A percentile compares a stretch with the other conserved stretches of the same genome.
Conservation (phyloP, 2,329 filamentous ascomycete species). For the Epichloe baconii region DNA sequence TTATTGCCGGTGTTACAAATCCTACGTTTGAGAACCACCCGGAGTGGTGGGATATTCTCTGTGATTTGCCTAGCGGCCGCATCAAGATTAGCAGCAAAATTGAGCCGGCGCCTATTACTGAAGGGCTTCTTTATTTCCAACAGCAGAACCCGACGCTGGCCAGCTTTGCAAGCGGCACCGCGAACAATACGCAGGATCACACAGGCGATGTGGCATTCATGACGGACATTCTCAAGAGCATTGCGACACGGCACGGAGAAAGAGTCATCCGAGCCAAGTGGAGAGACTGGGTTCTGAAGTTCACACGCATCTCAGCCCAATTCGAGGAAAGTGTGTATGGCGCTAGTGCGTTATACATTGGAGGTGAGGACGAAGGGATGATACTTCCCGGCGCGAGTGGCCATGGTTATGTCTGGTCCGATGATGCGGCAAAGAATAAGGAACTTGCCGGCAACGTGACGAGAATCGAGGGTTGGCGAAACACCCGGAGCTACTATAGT, state of each 20-base stretch:
- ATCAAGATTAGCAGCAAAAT: constrained; percentile 91
- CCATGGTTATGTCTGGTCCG: constrained; percentile 91
- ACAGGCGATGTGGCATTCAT: constrained; percentile 87
- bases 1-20: constrained; percentile 96
- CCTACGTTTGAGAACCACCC: constrained; percentile 89
- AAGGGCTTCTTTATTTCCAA: constrained; percentile 79
- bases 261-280: constrained; percentile 84
- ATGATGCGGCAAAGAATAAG: constrained; percentile 65
- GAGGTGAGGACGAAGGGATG: constrained; percentile 55
- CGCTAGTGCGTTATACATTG: constrained; percentile 77
- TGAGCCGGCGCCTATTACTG: constrained; percentile 66
- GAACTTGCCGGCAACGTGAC: constrained; percentile 87
- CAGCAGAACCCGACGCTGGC: constrained; percentile 55
- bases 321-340: constrained; percentile 96
- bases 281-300: constrained; percentile 88
- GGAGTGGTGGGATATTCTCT: constrained; percentile 97
- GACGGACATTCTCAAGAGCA: constrained; percentile 69
- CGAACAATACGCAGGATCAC: constrained; percentile 43
- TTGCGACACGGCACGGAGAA: constrained; percentile 76
- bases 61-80: constrained; percentile 79
- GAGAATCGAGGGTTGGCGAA: constrained; percentile 92
- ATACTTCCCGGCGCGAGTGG: constrained; percentile 50
- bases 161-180: constrained; percentile 30
- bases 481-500: constrained; percentile 87
- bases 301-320: constrained; percentile 80